phyloP scores from a whole-genome alignment of 2,329 filamentous ascomycete species.

The Alternaria arborescens region DNA sequence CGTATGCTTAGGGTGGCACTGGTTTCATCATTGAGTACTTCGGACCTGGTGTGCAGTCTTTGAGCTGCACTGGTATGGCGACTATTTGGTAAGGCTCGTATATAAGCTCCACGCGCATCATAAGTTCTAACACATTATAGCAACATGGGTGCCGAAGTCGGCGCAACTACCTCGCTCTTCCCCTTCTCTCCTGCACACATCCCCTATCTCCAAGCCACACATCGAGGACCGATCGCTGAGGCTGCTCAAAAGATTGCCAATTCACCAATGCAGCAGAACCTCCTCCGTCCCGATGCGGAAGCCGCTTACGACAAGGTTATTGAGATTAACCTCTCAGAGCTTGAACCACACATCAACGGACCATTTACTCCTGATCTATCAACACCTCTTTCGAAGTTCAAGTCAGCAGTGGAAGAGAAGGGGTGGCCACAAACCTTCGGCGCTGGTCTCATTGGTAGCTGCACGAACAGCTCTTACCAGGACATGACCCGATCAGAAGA shows the following conservation, averaged over 20 bases:
- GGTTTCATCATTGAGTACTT: conserved; percentile 96
- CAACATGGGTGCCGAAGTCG: conserved; percentile 75
- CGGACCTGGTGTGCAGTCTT: conserved; percentile 84
- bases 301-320: conserved; percentile 92
- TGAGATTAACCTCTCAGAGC: conserved; percentile 84
- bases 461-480: conserved; percentile 98
- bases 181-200: conserved; percentile 86
- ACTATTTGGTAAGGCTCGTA: conserved; percentile 67
- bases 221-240: conserved; percentile 74
- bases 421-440: conserved; percentile 91
- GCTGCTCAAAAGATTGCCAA: conserved; percentile 70
- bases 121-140: conserved; percentile 11
- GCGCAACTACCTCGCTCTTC: conserved; percentile 95
- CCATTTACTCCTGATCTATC: conserved; percentile 96
- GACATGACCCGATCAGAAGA: conserved; percentile 97
- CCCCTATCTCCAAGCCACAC: conserved; percentile 86
- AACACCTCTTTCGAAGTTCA: conserved; percentile 90
- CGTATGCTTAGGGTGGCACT: conserved; percentile 73
- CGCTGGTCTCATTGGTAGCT: conserved; percentile 94
- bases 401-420: conserved; percentile 81
- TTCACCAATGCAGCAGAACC: conserved; percentile 66
- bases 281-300: conserved; percentile 78
- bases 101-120: background rate
- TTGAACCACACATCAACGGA: conserved; percentile 97
- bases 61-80: conserved; percentile 93